Evolutionary conservation across 495 filamentous ascomycete genomes (phyloP).

Genomic region (Penicillium mononematosum): DNA sequence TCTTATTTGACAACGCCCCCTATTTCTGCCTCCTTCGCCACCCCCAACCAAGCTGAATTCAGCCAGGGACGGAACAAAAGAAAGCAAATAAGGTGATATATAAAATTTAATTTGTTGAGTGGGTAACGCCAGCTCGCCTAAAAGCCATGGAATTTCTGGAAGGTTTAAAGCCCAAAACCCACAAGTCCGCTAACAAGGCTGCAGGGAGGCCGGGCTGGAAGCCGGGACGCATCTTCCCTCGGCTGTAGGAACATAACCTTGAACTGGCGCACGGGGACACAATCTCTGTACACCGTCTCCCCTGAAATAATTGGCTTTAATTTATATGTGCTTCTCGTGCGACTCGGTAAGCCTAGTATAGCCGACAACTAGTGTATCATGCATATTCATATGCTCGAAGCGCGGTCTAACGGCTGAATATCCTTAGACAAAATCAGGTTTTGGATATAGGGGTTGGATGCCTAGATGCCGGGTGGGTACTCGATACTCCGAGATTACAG

Average conservation of each 20-base stretch:
- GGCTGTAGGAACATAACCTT: constrained; percentile 24
- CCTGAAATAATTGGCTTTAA: not conserved
- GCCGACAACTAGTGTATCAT: not conserved
- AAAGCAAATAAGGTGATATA: not conserved
- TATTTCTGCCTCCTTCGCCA: not conserved
- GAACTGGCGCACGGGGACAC: constrained; percentile 8
- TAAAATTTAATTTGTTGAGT: not conserved
- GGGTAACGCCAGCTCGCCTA: constrained; percentile 7
- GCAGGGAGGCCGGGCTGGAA: constrained; percentile 15
- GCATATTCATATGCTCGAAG: not conserved
- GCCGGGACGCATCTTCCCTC: constrained; percentile 12
- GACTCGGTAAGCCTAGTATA: not conserved
- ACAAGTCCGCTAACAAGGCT: constrained; percentile 4
- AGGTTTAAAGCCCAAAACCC: constrained; percentile 11
- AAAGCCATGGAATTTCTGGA: constrained; percentile 11
- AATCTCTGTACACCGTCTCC: constrained; percentile 4
- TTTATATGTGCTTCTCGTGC: constrained; percentile 6
- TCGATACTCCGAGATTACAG: not conserved
- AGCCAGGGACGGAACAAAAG: not conserved
- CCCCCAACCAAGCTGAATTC: constrained; percentile 1
- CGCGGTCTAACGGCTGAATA: not conserved
- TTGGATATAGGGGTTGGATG: not conserved
- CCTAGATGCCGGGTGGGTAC: constrained; percentile 3
- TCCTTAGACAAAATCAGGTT: not conserved
- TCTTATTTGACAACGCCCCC: not conserved